Evolutionary conservation across 2,329 filamentous ascomycete species (phyloP).

Genomic region (Neonectria magnoliae): DNA sequence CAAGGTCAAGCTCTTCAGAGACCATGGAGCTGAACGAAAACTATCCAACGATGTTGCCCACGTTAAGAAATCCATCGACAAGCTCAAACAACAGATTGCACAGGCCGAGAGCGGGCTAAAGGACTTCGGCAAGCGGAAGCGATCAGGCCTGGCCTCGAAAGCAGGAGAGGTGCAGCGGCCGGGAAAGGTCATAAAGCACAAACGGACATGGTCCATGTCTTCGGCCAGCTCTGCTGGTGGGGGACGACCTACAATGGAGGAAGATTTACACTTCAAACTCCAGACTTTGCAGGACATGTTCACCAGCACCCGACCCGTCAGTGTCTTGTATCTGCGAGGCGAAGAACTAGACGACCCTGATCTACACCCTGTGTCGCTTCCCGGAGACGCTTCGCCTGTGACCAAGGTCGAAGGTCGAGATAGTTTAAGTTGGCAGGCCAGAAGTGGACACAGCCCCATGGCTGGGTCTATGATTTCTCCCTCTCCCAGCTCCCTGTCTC

Average conservation of each 20-base stretch:
- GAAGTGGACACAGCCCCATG: slow-evolving; percentile 67
- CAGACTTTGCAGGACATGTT: slow-evolving; percentile 88
- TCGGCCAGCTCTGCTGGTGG: slow-evolving; percentile 72
- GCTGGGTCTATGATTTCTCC: slow-evolving; percentile 72
- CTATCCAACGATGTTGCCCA: slow-evolving; percentile 94
- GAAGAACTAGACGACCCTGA: slow-evolving; percentile 84
- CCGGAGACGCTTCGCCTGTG: slow-evolving; percentile 72
- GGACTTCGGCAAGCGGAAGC: slow-evolving; percentile 73
- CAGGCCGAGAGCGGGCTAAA: slow-evolving; percentile 77
- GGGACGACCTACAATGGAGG: slow-evolving; percentile 66
- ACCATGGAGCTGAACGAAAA: slow-evolving; percentile 95
- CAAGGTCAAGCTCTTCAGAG: slow-evolving; percentile 96
- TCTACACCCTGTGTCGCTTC: slow-evolving; percentile 77
- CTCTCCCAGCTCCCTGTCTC: slow-evolving; percentile 71
- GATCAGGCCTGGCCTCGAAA: slow-evolving; percentile 61
- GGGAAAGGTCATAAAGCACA: slow-evolving; percentile 89
- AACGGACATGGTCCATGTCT: slow-evolving; percentile 94
- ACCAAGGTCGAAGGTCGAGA: slow-evolving; percentile 61
- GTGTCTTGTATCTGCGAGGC: slow-evolving; percentile 80
- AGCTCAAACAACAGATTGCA: slow-evolving; percentile 90
- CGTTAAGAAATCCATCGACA: slow-evolving; percentile 96
- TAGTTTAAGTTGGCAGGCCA: slow-evolving; percentile 59
- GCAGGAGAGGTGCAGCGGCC: slow-evolving; percentile 66
- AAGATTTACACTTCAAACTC: slow-evolving; percentile 82
- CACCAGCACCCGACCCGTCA: slow-evolving; percentile 81